A percentile compares a stretch with the other conserved stretches of the same genome.
Conservation (phyloP, 2,329 filamentous ascomycete species). For the Beauveria brongniartii region DNA sequence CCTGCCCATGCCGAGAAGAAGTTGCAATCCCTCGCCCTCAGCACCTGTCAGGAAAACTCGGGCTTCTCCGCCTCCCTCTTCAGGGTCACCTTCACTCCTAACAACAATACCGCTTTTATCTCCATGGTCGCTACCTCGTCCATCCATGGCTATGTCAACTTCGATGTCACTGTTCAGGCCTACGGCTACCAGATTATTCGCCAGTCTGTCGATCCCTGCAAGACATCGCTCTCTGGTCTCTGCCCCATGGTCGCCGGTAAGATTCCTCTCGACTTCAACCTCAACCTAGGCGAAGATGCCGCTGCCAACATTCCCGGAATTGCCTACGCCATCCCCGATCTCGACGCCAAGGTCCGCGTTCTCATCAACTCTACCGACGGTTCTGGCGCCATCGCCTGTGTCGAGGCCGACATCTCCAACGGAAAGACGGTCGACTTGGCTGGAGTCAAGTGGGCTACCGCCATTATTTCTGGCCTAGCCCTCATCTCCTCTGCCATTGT, state of each 20-base stretch:
- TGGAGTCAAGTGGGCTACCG: constrained; percentile 83
- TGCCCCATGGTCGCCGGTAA: constrained; percentile 88
- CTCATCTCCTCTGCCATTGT: constrained; percentile 80
- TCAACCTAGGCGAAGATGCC: constrained; percentile 49
- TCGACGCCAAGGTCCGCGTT: constrained; percentile 78
- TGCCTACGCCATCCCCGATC: constrained; percentile 82
- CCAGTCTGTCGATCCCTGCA: constrained; percentile 67
- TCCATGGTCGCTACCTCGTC: constrained; percentile 74
- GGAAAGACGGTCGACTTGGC: constrained; percentile 85
- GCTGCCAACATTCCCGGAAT: constrained; percentile 67
- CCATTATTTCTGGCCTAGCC: constrained; percentile 77
- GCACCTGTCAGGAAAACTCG: constrained; percentile 75
- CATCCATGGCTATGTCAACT: constrained; percentile 72
- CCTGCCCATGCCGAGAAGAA: constrained; percentile 53
- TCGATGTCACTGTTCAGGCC: constrained; percentile 67
- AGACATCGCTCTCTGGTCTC: constrained; percentile 59
- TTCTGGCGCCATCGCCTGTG: constrained; percentile 65
- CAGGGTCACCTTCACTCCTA: constrained; percentile 71
- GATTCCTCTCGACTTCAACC: constrained; percentile 65
- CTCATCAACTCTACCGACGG: constrained; percentile 64
- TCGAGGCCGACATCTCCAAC: constrained; percentile 83
- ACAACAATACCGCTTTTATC: constrained; percentile 64
- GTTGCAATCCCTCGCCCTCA: constrained; percentile 76
- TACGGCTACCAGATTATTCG: constrained; percentile 73
- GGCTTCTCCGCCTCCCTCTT: constrained; percentile 84